Percentiles rank a stretch among this genome's conserved stretches.
Evolutionary conservation across 1,139 yeast genomes (phyloP).

Genomic region (Groenewaldozyma sp.): DNA sequence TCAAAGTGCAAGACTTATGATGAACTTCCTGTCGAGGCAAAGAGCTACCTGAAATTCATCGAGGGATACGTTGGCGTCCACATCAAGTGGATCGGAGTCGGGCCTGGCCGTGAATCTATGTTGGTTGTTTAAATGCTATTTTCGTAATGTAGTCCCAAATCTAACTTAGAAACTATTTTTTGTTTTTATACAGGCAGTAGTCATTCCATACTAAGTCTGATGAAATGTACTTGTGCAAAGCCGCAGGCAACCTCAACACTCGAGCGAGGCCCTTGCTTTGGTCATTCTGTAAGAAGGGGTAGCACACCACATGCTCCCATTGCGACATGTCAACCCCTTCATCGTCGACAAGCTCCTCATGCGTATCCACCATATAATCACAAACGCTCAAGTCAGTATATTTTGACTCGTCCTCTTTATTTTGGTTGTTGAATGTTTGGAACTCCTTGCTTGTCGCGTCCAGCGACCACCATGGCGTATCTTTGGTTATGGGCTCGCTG

Average conservation of each 20-base stretch:
- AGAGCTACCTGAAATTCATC: conserved; percentile 70
- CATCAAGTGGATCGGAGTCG: conserved; percentile 96
- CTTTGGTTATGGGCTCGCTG: conserved; percentile 33
- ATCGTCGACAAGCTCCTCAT: conserved; percentile 21
- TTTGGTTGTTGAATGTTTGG: conserved; percentile 61
- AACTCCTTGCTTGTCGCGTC: conserved; percentile 38
- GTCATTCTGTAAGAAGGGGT: conserved; percentile 30
- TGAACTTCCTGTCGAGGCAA: conserved; percentile 82
- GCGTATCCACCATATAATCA: conserved; percentile 30
- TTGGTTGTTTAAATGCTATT: conserved; percentile 12
- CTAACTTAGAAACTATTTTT: neutral
- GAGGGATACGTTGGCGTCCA: conserved; percentile 81
- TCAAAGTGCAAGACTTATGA: conserved; percentile 58
- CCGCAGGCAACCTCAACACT: conserved; percentile 30
- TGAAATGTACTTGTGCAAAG: conserved; percentile 15
- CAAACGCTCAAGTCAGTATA: conserved; percentile 23
- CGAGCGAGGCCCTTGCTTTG: conserved; percentile 35
- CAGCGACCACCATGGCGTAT: conserved; percentile 21
- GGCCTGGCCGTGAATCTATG: conserved; percentile 76
- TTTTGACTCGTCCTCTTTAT: conserved; percentile 34
- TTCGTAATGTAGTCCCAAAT: neutral
- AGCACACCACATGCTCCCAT: conserved; percentile 31
- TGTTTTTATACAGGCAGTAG: conserved; percentile 22
- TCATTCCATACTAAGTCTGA: conserved; percentile 22
- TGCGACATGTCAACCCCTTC: conserved; percentile 18